Evolutionary conservation across 495 filamentous ascomycete species (phyloP), one percentile per base, ranked within the genome.

Genomic region (Penicillium samsonianum): DNA sequence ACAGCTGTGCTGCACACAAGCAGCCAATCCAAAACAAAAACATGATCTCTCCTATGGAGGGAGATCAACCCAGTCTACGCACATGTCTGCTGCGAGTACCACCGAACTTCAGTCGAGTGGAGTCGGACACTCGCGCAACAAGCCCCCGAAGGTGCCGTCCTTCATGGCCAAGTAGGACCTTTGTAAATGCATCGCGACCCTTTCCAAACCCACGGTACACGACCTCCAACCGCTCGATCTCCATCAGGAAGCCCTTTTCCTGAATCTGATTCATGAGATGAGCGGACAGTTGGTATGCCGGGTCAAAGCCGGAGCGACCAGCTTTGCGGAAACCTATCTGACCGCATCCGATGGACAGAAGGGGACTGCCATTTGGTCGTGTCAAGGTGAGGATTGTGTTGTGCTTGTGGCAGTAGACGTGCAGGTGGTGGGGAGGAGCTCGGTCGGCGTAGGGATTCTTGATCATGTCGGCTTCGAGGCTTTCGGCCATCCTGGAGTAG

Each of bases 301-400:
- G 85, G 72, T 98, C 94, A 73, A 92, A 98, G 37, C 81, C 84
- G 25, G 88, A 85, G 47, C 94, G 84, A 20, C 80, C 78, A 1
- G 82, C 76, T 73, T 98, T 94, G 62, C 82, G 83, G 77, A 97
- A 96, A 2, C 91, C 91, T 30, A 98, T 79, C 50, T 95, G 89
- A 14, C 94, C 94, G 40, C 85, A 79, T 26, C 86, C 87, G 58
- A 93, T 69, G 9, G 87, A 89, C 61, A 98, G 73, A 26, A 96
- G 72, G 3, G 89, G 79, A 56, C 87, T 80, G 12, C 90, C 86
- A 55, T 92, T 87, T 16, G 92, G 92, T 62, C 83, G 82, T 37
- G 89, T 90, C 60, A 96, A 79, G 6, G 93, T 95, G 69, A 98
- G 81, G 68, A 97, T 89, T 12, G 89, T 90, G 77, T 98, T 98